These are phyloP conservation scores for Starmerella geochares DNA, from an alignment of 805 yeast genomes.

Conservation along the genomic window DNA sequence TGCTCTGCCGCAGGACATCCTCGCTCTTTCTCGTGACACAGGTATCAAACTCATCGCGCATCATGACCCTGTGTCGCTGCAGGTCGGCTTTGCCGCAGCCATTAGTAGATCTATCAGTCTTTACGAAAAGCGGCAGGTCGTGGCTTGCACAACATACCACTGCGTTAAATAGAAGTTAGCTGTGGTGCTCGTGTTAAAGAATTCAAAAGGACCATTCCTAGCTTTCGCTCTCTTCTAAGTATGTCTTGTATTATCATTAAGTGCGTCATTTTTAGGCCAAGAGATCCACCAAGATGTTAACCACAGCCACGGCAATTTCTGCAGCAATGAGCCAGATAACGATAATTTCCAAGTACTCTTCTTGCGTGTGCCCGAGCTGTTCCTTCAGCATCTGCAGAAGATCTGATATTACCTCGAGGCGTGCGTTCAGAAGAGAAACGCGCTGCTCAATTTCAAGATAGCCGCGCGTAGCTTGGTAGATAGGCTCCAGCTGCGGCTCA, in stretches of 20 bases:
- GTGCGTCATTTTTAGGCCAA: constrained; percentile 15
- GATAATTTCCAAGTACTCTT: constrained; percentile 77
- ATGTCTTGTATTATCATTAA: too few species aligned
- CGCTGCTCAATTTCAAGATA: constrained; percentile 91
- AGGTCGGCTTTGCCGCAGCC: background rate
- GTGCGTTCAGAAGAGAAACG: constrained; percentile 77
- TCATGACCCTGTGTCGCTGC: constrained; percentile 25
- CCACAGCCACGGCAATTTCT: constrained; percentile 77
- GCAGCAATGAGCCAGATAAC: constrained; percentile 86
- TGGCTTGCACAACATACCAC: constrained; percentile 2
- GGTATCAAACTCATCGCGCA: constrained; percentile 30
- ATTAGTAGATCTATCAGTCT: background rate
- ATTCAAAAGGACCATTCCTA: too few species aligned
- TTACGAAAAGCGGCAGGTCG: constrained; percentile 7
- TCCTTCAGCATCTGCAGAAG: constrained; percentile 92
- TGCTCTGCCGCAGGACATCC: constrained; percentile 30
- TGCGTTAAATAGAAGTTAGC: background rate
- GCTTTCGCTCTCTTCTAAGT: too few species aligned
- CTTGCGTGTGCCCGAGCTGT: constrained; percentile 89
- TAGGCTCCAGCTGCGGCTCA: constrained; percentile 94
- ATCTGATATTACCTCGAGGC: constrained; percentile 89
- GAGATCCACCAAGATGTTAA: constrained; percentile 49
- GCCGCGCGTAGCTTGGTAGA: constrained; percentile 93
- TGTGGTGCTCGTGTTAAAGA: too few species aligned
- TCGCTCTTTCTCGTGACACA: constrained; percentile 25